Conservation (phyloP, 148 eudicot species). For the Linanthus parryae region DNA sequence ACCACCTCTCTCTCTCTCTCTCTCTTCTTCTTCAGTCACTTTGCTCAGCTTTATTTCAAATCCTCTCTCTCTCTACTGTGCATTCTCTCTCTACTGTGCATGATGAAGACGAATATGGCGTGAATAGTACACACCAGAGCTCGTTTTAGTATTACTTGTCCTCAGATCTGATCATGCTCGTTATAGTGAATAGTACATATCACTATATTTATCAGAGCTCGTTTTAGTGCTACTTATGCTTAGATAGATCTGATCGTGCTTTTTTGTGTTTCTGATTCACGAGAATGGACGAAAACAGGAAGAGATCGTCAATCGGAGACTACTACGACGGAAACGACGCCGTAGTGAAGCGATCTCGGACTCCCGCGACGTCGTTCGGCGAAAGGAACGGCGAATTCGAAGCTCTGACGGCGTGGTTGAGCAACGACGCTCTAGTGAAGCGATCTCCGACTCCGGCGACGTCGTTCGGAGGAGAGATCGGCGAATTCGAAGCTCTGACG, state of each 20-base stretch:
- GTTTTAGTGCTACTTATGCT: too few species aligned
- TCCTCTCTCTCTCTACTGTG: not conserved
- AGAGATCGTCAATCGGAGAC: too few species aligned
- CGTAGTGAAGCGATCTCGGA: not conserved
- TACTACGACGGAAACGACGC: too few species aligned
- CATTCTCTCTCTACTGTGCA: not conserved
- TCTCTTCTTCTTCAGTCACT: not conserved
- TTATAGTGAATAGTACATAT: too few species aligned
- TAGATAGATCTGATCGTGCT: not conserved
- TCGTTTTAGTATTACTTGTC: too few species aligned
- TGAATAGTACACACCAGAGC: too few species aligned
- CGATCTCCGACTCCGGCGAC: constrained; percentile 1
- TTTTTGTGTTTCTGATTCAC: not conserved
- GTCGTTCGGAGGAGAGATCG: not conserved
- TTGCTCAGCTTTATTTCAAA: not conserved
- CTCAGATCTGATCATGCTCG: too few species aligned
- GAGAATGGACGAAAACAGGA: constrained; percentile 9
- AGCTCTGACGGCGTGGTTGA: too few species aligned
- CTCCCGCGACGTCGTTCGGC: not conserved
- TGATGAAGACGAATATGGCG: too few species aligned
- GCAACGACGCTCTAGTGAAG: not conserved
- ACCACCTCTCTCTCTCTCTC: not conserved
- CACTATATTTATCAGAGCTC: not conserved
- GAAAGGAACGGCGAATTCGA: too few species aligned
- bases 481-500: too few species aligned